Conservation (phyloP, 257 asterid genomes). For the Solanum medicagineum region DNA sequence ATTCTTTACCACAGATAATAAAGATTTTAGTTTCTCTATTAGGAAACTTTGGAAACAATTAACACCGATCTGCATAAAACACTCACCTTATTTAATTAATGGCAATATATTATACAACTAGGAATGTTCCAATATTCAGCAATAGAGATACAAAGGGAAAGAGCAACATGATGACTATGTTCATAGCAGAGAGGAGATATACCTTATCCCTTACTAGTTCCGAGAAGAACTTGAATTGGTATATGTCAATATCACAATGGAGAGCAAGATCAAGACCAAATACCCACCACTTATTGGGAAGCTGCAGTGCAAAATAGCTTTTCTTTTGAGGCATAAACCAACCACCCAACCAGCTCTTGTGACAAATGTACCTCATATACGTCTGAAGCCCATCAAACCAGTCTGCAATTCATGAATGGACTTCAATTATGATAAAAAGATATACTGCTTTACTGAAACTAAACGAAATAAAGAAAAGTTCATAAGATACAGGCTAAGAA, state of each 20-base stretch:
- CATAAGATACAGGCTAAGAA: not conserved
- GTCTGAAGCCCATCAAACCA: conserved; percentile 99
- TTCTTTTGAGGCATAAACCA: conserved; percentile 99
- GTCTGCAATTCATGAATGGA: conserved; percentile 37
- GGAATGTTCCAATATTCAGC: not conserved
- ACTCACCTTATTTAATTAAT: not conserved
- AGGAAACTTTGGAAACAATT: not conserved
- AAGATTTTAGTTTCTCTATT: not conserved
- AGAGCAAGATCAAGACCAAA: conserved; percentile 98
- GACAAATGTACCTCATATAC: conserved; percentile 93
- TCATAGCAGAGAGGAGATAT: conserved; percentile 4
- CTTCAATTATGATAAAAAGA: not conserved
- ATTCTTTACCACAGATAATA: not conserved
- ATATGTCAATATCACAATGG: conserved; percentile 83
- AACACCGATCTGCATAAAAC: not conserved
- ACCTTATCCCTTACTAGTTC: conserved; percentile 87
- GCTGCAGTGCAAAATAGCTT: conserved; percentile 95
- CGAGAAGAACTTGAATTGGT: conserved; percentile 89
- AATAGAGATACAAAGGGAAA: not conserved
- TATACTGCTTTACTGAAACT: not conserved
- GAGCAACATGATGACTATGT: not conserved
- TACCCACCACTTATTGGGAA: conserved; percentile 97
- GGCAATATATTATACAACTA: not conserved
- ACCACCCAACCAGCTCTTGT: conserved; percentile 98
- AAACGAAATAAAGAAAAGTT: not conserved